Evolutionary conservation across 2,329 filamentous ascomycete species (phyloP).

Genomic region (Boeremia lycopersici): DNA sequence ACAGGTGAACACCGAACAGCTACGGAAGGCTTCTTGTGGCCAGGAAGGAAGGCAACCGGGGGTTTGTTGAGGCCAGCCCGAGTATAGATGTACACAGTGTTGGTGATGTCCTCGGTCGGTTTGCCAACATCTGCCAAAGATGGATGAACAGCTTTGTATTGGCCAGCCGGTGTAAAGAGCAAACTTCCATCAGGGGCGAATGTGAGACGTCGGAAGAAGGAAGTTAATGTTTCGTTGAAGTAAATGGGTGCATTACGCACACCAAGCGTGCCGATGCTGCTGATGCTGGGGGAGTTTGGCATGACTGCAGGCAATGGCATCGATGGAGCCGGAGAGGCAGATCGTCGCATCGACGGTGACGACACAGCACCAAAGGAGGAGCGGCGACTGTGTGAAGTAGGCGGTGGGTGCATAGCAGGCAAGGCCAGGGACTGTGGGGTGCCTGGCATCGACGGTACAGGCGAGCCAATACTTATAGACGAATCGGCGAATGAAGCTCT

Average conservation of each 20-base stretch:
- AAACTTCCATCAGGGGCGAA: constrained; percentile 96
- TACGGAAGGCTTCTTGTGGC: constrained; percentile 97
- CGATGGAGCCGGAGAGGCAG: constrained; percentile 90
- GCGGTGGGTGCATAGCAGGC: constrained; percentile 90
- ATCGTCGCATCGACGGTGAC: constrained; percentile 77
- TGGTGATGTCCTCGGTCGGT: constrained; percentile 82
- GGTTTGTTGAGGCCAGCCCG: constrained; percentile 95
- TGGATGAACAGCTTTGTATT: constrained; percentile 82
- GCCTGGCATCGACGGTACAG: constrained; percentile 86
- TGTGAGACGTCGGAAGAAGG: constrained; percentile 91
- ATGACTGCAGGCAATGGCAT: constrained; percentile 94
- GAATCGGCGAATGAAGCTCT: constrained; percentile 67
- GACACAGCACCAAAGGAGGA: constrained; percentile 78
- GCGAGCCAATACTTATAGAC: constrained; percentile 69
- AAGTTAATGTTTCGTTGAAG: constrained; percentile 94
- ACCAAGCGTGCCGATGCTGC: constrained; percentile 52
- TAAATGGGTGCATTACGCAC: constrained; percentile 88
- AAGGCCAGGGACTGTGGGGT: constrained; percentile 88
- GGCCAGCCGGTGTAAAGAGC: constrained; percentile 90
- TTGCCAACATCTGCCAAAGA: constrained; percentile 72
- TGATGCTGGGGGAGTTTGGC: constrained; percentile 86
- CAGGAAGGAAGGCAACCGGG: constrained; percentile 90
- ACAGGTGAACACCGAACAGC: constrained; percentile 93
- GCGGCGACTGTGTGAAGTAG: constrained; percentile 88
- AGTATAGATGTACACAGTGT: constrained; percentile 98